A percentile compares a stretch with the other conserved stretches of the same genome.
These are phyloP conservation scores for Teunomyces funiuensis DNA, from an alignment of 805 yeast species.

Conservation along the genomic window DNA sequence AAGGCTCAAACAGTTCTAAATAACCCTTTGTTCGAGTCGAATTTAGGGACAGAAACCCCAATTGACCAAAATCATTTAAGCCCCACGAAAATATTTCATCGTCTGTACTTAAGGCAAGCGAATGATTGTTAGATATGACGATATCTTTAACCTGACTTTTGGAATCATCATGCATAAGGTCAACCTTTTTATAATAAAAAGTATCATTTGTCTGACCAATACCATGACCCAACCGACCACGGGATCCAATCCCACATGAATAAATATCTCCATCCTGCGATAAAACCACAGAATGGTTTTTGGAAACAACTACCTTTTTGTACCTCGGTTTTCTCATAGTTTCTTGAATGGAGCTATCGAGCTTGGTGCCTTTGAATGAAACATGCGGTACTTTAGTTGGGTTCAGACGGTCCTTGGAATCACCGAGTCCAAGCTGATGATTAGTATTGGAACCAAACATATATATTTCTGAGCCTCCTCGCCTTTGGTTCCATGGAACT, in stretches of 20 bases:
- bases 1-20: constrained; percentile 29
- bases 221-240: constrained; percentile 68
- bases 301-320: constrained; percentile 52
- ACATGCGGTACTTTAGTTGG: constrained; percentile 41
- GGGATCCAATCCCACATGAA: constrained; percentile 64
- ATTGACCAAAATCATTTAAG: constrained; percentile 60
- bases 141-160: constrained; percentile 30
- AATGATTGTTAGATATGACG: constrained; percentile 65
- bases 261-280: constrained; percentile 57
- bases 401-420: constrained; percentile 45
- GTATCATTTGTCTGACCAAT: constrained; percentile 33
- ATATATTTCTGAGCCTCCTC: constrained; percentile 60
- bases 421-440: constrained; percentile 66
- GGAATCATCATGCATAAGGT: constrained; percentile 26
- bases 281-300: constrained; percentile 61
- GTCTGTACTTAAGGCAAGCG: constrained; percentile 52
- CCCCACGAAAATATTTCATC: constrained; percentile 82
- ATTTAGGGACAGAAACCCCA: constrained; percentile 45
- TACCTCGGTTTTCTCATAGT: constrained; percentile 41
- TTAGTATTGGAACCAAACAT: constrained; percentile 65
- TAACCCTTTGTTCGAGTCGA: constrained; percentile 18
- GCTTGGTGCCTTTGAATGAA: constrained; percentile 18
- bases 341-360: constrained; percentile 12
- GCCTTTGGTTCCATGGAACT: constrained; percentile 35
- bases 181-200: constrained; percentile 45